Evolutionary conservation across 805 yeast genomes (phyloP).

Genomic region (Yamadazyma sp.): DNA sequence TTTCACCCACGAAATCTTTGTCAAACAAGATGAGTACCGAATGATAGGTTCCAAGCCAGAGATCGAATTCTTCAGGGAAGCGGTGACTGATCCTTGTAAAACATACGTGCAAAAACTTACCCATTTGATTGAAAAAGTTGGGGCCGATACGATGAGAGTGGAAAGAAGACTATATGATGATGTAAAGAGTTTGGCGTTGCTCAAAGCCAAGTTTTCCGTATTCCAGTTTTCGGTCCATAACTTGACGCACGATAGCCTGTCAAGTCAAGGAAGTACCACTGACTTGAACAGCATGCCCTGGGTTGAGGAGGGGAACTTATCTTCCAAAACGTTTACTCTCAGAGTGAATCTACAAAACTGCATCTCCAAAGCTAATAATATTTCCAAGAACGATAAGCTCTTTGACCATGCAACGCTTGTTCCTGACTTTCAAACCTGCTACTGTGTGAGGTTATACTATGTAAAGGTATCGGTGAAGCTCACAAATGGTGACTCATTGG

Average conservation of each 20-base stretch:
- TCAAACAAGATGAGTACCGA: slow-evolving; percentile 27
- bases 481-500: slow-evolving; percentile 28
- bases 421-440: slow-evolving; percentile 41
- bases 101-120: slow-evolving; percentile 24
- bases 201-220: slow-evolving; percentile 35
- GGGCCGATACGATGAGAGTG: slow-evolving; percentile 32
- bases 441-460: slow-evolving; percentile 36
- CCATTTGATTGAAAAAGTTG: slow-evolving; percentile 32
- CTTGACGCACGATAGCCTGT: not conserved
- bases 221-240: slow-evolving; percentile 17
- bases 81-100: slow-evolving; percentile 31
- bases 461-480: slow-evolving; percentile 31
- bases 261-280: slow-evolving; percentile 22
- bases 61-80: slow-evolving; percentile 30
- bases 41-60: slow-evolving; percentile 28
- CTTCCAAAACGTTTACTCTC: slow-evolving; percentile 30
- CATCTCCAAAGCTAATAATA: slow-evolving; percentile 27
- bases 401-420: slow-evolving; percentile 36
- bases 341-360: slow-evolving; percentile 29
- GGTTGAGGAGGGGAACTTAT: slow-evolving; percentile 18
- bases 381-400: slow-evolving; percentile 15
- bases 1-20: slow-evolving; percentile 40
- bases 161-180: slow-evolving; percentile 39
- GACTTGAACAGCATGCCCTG: slow-evolving; percentile 30
- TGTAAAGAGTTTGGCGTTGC: slow-evolving; percentile 32